Percentiles rank a stretch among this genome's conserved stretches.
phyloP scores from a whole-genome alignment of 2,329 filamentous ascomycete genomes.

The Trichoderma asperellum region DNA sequence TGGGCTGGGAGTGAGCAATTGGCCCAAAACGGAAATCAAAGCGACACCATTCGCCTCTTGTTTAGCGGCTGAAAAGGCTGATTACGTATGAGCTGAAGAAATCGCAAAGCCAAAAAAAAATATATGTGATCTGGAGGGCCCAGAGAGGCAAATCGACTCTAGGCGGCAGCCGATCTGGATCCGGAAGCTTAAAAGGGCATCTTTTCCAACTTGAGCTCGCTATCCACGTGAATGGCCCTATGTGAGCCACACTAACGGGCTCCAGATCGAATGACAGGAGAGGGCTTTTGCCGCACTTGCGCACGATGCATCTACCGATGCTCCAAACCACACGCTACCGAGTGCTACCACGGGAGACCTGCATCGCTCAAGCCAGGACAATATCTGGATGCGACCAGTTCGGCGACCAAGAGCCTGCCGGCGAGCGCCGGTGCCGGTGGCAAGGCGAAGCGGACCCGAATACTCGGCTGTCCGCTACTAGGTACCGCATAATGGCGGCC shows the following conservation, averaged over 20 bases:
- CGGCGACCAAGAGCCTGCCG: neutral
- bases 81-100: slow-evolving; percentile 26
- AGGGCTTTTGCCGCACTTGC: slow-evolving; percentile 9
- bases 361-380: neutral
- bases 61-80: slow-evolving; percentile 17
- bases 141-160: slow-evolving; percentile 20
- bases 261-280: slow-evolving; percentile 9
- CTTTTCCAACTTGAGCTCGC: slow-evolving; percentile 13
- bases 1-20: slow-evolving; percentile 19
- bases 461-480: neutral
- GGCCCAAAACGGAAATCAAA: slow-evolving; percentile 2
- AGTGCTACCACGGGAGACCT: slow-evolving; percentile 12
- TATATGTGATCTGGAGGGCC: slow-evolving; percentile 10
- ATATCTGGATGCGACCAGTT: neutral
- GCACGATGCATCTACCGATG: slow-evolving; percentile 8
- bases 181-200: slow-evolving; percentile 24
- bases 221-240: slow-evolving; percentile 24
- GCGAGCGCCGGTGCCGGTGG: slow-evolving; percentile 8
- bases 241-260: slow-evolving; percentile 19
- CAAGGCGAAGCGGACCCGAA: slow-evolving; percentile 12
- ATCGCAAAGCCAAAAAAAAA: slow-evolving; percentile 11
- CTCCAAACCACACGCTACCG: slow-evolving; percentile 6
- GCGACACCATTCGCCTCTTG: slow-evolving; percentile 9
- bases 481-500: neutral
- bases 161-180: slow-evolving; percentile 25